A percentile compares a stretch with the other conserved stretches of the same genome.
phyloP scores from a whole-genome alignment of 2,329 filamentous ascomycete genomes.

The Ophiostoma quercus region DNA sequence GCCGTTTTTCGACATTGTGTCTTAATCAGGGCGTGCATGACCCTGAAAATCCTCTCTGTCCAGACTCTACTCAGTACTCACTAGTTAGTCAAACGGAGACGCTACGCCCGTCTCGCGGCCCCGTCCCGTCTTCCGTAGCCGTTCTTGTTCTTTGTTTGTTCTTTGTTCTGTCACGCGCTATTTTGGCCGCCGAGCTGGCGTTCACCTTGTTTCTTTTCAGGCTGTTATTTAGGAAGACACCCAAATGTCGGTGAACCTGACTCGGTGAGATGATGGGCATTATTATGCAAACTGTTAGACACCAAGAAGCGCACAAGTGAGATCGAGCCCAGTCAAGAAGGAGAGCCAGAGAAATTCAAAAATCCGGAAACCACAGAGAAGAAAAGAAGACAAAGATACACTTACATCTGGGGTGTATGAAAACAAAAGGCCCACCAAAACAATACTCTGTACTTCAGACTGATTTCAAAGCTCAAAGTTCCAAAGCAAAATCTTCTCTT shows the following conservation, averaged over 20 bases:
- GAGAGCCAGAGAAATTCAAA: too few species aligned
- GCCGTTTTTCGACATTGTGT: slow-evolving; percentile 7
- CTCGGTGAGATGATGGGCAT: background rate
- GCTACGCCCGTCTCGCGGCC: slow-evolving; percentile 13
- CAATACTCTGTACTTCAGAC: background rate
- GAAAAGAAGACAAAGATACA: background rate
- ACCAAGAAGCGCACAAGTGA: background rate
- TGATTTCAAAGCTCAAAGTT: background rate
- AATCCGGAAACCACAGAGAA: background rate
- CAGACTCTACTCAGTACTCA: too few species aligned
- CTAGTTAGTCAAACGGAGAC: slow-evolving; percentile 10
- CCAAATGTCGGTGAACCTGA: background rate
- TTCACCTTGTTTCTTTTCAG: background rate
- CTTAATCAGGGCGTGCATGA: slow-evolving; percentile 5
- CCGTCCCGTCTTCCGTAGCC: slow-evolving; percentile 13
- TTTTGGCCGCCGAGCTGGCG: background rate
- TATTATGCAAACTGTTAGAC: background rate
- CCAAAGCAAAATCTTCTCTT: background rate
- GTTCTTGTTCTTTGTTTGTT: background rate
- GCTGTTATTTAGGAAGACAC: background rate
- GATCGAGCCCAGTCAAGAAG: too few species aligned
- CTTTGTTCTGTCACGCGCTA: slow-evolving; percentile 11
- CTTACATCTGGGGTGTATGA: background rate
- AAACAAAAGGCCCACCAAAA: background rate
- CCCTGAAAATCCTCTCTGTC: background rate